Evolutionary conservation across 2,329 filamentous ascomycete species (phyloP).

Genomic region (Colletotrichum falcatum): DNA sequence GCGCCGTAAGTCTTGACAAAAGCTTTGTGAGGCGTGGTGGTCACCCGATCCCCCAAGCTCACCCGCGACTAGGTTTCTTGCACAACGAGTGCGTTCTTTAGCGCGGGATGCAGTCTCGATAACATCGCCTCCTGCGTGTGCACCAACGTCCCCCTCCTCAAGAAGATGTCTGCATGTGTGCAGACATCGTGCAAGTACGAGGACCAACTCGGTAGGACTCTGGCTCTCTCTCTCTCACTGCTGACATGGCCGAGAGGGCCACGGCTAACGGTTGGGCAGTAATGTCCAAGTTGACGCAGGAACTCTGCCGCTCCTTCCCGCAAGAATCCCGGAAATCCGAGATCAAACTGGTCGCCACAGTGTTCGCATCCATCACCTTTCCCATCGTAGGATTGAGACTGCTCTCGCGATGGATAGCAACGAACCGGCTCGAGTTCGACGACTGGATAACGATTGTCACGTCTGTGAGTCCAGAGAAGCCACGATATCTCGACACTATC

Average conservation of each 20-base stretch:
- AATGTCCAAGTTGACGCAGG: constrained; percentile 12
- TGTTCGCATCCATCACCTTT: constrained; percentile 21
- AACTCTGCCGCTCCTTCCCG: constrained; percentile 15
- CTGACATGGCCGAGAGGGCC: not conserved
- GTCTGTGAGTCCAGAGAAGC: not conserved
- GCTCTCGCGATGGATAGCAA: constrained; percentile 1
- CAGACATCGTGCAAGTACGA: constrained; percentile 22
- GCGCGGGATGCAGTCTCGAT: constrained; percentile 11
- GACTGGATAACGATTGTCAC: constrained; percentile 32
- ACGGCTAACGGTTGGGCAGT: not conserved
- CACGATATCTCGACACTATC: not conserved
- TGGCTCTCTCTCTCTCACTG: too few relatives aligned
- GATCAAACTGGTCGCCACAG: constrained; percentile 17
- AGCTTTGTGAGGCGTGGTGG: too few relatives aligned
- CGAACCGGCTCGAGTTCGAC: constrained; percentile 9
- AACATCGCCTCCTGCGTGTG: constrained; percentile 27
- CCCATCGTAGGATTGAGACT: constrained; percentile 27
- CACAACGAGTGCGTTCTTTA: not conserved
- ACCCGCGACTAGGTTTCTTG: not conserved
- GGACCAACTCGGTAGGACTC: constrained; percentile 30
- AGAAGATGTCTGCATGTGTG: constrained; percentile 26
- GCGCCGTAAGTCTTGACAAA: constrained; percentile 3
- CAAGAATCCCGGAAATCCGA: constrained; percentile 10
- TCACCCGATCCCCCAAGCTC: not conserved
- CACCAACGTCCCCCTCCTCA: constrained; percentile 23